These are phyloP conservation scores for Fomitopsis betulina DNA, from an alignment of 1,284 basidiomycete genomes.

Conservation along the genomic window DNA sequence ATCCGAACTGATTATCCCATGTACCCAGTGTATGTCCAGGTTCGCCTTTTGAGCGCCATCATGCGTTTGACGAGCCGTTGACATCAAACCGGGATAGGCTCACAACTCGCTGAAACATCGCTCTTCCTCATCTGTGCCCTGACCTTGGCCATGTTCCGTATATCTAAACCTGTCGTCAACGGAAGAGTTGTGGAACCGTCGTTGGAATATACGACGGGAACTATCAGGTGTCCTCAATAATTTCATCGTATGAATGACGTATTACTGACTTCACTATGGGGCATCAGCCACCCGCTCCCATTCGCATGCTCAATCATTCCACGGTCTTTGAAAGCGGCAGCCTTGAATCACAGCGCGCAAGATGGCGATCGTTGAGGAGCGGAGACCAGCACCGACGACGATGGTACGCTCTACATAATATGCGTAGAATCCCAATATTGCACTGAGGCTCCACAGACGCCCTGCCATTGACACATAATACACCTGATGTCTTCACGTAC, in stretches of 20 bases:
- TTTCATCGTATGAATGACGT: background rate
- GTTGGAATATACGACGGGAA: slow-evolving; percentile 17
- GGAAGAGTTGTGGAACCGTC: slow-evolving; percentile 17
- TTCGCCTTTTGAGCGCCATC: background rate
- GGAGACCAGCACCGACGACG: background rate
- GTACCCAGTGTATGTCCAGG: slow-evolving; percentile 17
- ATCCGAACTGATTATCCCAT: background rate
- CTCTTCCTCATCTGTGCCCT: slow-evolving; percentile 26
- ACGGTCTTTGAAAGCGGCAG: slow-evolving; percentile 17
- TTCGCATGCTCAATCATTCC: slow-evolving; percentile 28
- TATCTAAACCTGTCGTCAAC: slow-evolving; percentile 21
- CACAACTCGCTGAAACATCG: slow-evolving; percentile 27
- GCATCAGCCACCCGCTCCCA: slow-evolving; percentile 22
- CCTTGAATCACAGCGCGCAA: slow-evolving; percentile 8
- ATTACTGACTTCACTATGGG: background rate
- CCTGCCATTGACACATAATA: too few species aligned
- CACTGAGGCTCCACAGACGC: too few species aligned
- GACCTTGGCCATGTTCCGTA: slow-evolving; percentile 26
- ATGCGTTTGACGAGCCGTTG: background rate
- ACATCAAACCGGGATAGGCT: slow-evolving; percentile 8
- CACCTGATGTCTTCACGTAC: too few species aligned
- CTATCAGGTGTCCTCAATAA: slow-evolving; percentile 16
- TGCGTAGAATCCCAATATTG: too few species aligned
- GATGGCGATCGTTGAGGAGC: background rate
- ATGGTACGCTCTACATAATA: too few species aligned